Percentiles rank a stretch among this genome's conserved stretches.
phyloP scores from a whole-genome alignment of 2,329 filamentous ascomycete species.

The Epichloe baconii region DNA sequence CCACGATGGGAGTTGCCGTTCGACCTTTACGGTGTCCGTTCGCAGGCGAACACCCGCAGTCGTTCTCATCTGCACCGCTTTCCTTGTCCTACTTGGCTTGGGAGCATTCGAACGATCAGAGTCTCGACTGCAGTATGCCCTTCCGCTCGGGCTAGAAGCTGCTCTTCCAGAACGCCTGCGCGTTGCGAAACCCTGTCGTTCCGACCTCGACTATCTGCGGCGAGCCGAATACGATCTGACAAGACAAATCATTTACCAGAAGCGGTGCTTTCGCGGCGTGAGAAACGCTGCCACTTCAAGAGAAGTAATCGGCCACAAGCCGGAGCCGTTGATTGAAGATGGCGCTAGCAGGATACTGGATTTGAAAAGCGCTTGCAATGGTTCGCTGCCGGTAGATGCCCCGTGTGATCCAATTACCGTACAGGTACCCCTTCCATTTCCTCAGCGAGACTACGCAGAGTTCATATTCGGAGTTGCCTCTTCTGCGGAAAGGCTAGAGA shows the following conservation, averaged over 20 bases:
- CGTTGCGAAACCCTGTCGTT: constrained; percentile 10
- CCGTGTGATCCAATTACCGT: constrained; percentile 31
- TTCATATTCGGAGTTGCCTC: constrained; percentile 47
- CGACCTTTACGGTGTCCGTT: constrained; percentile 4
- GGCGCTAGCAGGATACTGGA: constrained; percentile 17
- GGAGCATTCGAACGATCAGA: constrained; percentile 5
- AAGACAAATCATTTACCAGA: constrained; percentile 28
- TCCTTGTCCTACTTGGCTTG: constrained; percentile 3
- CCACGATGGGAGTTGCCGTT: constrained; percentile 5
- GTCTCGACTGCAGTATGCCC: constrained; percentile 5
- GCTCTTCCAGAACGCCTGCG: constrained; percentile 10
- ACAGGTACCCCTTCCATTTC: constrained; percentile 31
- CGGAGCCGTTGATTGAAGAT: constrained; percentile 22
- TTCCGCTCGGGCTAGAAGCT: constrained; percentile 12
- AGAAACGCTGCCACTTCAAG: constrained; percentile 22
- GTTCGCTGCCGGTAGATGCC: constrained; percentile 1
- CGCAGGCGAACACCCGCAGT: constrained; percentile 1
- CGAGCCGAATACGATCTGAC: constrained; percentile 22
- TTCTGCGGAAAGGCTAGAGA: constrained; percentile 33
- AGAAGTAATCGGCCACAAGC: constrained; percentile 23
- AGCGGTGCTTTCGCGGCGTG: constrained; percentile 29
- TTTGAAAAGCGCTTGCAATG: constrained; percentile 14
- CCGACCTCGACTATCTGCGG: constrained; percentile 18
- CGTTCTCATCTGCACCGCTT: not conserved
- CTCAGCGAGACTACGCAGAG: constrained; percentile 30